These are phyloP conservation scores for Globisporangium cederbergense DNA, from an alignment of 352 stramenopile genomes.

Conservation along the genomic window DNA sequence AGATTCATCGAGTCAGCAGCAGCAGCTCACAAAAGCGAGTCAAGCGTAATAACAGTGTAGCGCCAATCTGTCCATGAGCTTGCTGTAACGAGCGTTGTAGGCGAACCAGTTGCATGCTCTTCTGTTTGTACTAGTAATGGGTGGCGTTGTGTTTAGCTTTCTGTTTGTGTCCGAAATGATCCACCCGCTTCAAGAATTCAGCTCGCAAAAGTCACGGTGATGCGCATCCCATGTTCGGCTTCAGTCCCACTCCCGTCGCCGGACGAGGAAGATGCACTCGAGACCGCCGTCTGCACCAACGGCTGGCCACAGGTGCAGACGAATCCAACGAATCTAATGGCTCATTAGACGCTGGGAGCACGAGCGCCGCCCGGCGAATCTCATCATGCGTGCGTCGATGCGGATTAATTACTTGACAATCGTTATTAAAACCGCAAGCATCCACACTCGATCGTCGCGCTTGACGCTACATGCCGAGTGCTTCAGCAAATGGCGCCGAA, in stretches of 20 bases:
- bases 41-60: neutral
- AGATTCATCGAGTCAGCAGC: neutral
- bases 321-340: slow-evolving; percentile 4
- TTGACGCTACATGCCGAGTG: neutral
- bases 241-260: neutral
- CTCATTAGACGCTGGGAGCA: neutral
- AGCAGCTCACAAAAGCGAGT: neutral
- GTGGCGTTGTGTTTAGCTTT: neutral
- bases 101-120: neutral
- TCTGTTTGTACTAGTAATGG: neutral
- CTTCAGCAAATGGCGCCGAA: neutral
- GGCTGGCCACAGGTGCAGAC: neutral
- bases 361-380: neutral
- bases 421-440: too few species aligned
- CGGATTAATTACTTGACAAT: too few species aligned
- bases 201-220: neutral
- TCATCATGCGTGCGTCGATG: neutral
- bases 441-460: too few species aligned
- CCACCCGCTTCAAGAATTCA: slow-evolving; percentile 1
- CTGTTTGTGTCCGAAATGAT: neutral
- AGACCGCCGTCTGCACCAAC: neutral
- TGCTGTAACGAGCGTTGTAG: neutral
- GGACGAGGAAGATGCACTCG: neutral
- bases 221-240: neutral
- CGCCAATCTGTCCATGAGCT: too few species aligned